Evolutionary conservation across 352 stramenopile genomes (phyloP), one percentile per base, ranked within the genome.

Genomic region (Globisporangium okanoganense): DNA sequence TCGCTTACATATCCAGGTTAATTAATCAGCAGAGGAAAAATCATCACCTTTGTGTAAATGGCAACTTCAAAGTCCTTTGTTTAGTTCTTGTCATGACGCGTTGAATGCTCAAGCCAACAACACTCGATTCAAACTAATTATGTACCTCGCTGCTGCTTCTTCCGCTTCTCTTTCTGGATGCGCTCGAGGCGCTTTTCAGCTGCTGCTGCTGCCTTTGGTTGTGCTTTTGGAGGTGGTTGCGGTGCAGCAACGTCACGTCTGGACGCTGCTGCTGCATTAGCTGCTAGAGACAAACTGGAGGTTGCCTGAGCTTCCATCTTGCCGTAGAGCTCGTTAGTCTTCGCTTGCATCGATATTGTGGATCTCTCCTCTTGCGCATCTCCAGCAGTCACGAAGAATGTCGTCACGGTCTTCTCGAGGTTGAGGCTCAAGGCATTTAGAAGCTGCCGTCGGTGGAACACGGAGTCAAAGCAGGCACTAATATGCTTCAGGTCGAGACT

Each of bases 161-260:
- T 61, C 16, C 51, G 54, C 44, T 67, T 69, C 49, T 66, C 63
- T 24, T 65, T 61, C 41, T 69, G 63, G 31, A 69, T 56, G 25
- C 63, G 63, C 49, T 66, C 63, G 29, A 66, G 14, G 5, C 58
- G 57, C 33, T 65, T 66, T 31, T 62, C 44, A 13, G 58, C 50
- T 24, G 55, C 20, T 29, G 8, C 27, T 6, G 25, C 24, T 36
- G 41, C 12, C 29, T 62, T 66, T 7, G 61, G 4, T 10, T 20
- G 25, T 10, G 24, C 2, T 33, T 55, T 67, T 14, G 33, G 6
- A 16, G 45, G 20, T 2, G 20, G 13, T 6, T 27, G 31, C 7
- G 48, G 35, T 35, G 24, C 2, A 13, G 18, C 13, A 20, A n/a
- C 20, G 6, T 16, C 8, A 27, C 24, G 16, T 33, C 9, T 20